These are phyloP conservation scores for Hymenotorrendiella dingleyae DNA, from an alignment of 2,329 filamentous ascomycete species.

Conservation along the genomic window DNA sequence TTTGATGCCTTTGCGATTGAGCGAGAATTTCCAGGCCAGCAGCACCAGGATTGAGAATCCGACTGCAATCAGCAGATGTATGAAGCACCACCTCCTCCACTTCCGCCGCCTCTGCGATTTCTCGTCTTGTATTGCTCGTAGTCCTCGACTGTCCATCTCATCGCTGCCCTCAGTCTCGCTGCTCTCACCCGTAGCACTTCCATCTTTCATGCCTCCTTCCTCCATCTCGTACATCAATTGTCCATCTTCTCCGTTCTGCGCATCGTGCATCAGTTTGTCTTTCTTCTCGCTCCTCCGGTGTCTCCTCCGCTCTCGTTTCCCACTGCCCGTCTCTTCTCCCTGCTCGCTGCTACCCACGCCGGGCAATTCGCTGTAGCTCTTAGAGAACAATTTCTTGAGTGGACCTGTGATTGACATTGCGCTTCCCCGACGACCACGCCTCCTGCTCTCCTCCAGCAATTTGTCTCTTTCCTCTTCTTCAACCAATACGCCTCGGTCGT, in stretches of 20 bases:
- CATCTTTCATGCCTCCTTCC: slow-evolving; percentile 65
- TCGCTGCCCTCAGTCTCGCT: slow-evolving; percentile 56
- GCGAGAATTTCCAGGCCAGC: slow-evolving; percentile 53
- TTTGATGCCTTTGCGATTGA: slow-evolving; percentile 35
- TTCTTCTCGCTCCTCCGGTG: slow-evolving; percentile 43
- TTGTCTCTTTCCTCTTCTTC: slow-evolving; percentile 69
- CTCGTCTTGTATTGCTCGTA: slow-evolving; percentile 40
- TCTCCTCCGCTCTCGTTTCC: slow-evolving; percentile 38
- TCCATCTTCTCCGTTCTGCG: slow-evolving; percentile 60
- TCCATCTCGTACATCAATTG: slow-evolving; percentile 89
- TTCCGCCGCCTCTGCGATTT: slow-evolving; percentile 45
- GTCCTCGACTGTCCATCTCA: slow-evolving; percentile 47
- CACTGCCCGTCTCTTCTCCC: slow-evolving; percentile 6
- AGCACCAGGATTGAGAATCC: slow-evolving; percentile 52
- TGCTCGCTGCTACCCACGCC: slow-evolving; percentile 22
- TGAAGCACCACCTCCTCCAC: slow-evolving; percentile 49
- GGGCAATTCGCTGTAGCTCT: slow-evolving; percentile 25
- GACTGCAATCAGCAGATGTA: slow-evolving; percentile 45
- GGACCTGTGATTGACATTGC: slow-evolving; percentile 29
- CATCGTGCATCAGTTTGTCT: slow-evolving; percentile 46
- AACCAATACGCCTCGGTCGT: slow-evolving; percentile 65
- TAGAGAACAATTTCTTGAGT: slow-evolving; percentile 34
- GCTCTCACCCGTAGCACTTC: slow-evolving; percentile 57
- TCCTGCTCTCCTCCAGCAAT: slow-evolving; percentile 48
- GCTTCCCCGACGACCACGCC: slow-evolving; percentile 32